Evolutionary conservation across 2,329 filamentous ascomycete genomes (phyloP).

Genomic region (Hortaea werneckii): DNA sequence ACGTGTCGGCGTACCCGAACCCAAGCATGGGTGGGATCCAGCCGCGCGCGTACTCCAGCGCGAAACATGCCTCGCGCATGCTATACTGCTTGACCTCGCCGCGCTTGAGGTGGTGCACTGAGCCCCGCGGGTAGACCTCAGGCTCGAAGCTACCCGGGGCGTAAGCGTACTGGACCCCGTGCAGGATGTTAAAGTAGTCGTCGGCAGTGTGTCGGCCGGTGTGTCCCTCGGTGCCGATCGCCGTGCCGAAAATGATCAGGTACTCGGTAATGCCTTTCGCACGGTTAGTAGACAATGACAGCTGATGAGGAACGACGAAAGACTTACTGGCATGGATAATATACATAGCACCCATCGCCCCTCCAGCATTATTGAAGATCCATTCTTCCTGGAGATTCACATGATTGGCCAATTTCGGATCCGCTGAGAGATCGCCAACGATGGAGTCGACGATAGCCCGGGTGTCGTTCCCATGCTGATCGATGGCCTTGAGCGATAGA

Average conservation of each 20-base stretch:
- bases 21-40: slow-evolving; percentile 92
- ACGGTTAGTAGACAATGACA: neutral
- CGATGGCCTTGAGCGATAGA: slow-evolving; percentile 56
- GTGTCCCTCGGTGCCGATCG: slow-evolving; percentile 79
- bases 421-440: slow-evolving; percentile 53
- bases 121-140: slow-evolving; percentile 60
- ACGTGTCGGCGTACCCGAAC: slow-evolving; percentile 75
- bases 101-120: slow-evolving; percentile 60
- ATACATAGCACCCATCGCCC: slow-evolving; percentile 87
- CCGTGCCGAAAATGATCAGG: slow-evolving; percentile 77
- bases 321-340: slow-evolving; percentile 70
- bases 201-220: slow-evolving; percentile 80
- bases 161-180: slow-evolving; percentile 68
- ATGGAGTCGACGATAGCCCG: slow-evolving; percentile 58
- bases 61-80: slow-evolving; percentile 68
- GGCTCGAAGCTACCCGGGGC: slow-evolving; percentile 54
- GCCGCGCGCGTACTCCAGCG: slow-evolving; percentile 72
- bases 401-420: slow-evolving; percentile 31
- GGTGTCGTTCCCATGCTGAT: slow-evolving; percentile 65
- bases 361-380: slow-evolving; percentile 87
- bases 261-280: slow-evolving; percentile 65
- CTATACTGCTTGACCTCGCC: slow-evolving; percentile 73
- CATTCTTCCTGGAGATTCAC: slow-evolving; percentile 68
- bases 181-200: slow-evolving; percentile 89
- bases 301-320: neutral